Evolutionary conservation across 768 basidiomycete species (phyloP), one percentile per base, ranked within the genome.

Genomic region (Auriscalpium vulgare): DNA sequence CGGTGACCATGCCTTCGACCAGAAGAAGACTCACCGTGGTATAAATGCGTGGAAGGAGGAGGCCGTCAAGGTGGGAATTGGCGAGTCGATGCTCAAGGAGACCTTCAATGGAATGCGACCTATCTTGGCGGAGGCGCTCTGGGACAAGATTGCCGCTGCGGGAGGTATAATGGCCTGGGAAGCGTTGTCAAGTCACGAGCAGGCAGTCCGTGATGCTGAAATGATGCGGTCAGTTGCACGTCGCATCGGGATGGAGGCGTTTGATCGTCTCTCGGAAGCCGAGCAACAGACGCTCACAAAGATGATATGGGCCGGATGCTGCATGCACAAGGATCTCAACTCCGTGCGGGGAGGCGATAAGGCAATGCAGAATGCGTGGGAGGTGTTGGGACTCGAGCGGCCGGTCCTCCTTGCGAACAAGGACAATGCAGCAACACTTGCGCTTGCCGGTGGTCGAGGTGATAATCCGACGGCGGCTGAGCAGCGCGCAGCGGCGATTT

Each of bases 291-390:
- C 8, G 8, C 11, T 51, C 1, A 43, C 54, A 6, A 43, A 51
- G 34, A 54, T 62, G 36, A 4, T 62, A 13, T 53, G 53, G 19
- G 36, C 35, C 0, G 57, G 57, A 10, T 61, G 60, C 37, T 19
- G 35, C 8, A 61, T 61, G 57, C 61, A 62, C 37, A 62, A 62
- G 47, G 61, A 62, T 4, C 52, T 59, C 11, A 62, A 62, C 48
- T 10, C 51, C 14, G 44, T 62, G 23, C 59, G 59, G 40, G 54
- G 61, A 2, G 58, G 61, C 2, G 46, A 23, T 14, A 37, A 21
- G 10, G 17, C 35, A 8, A 56, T 64, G 57, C 29, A 34, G 10
- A 44, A 19, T 1, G 52, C 9, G 2, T 62, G 63, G 61, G 17
- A 21, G 29, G 17, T 8, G 34, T 8, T n/a, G 0, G 58, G 49